Conservation (phyloP, 129 eudicot species). For the Lonicera japonica region DNA sequence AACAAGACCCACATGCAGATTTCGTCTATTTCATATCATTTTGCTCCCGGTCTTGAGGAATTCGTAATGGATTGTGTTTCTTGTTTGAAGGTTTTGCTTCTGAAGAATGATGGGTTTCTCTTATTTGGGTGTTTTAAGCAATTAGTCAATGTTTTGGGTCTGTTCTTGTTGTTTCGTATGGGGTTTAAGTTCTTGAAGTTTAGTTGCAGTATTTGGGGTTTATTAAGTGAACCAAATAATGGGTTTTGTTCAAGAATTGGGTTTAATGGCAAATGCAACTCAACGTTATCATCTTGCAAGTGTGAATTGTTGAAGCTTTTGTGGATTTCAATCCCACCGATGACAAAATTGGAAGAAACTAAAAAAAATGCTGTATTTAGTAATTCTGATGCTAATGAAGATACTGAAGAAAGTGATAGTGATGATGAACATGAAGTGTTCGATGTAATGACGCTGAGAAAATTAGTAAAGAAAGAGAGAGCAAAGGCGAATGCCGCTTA, state of each 20-base stretch:
- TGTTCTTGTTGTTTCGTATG: constrained; percentile 39
- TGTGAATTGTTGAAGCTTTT: constrained; percentile 20
- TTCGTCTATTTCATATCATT: constrained; percentile 20
- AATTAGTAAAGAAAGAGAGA: constrained; percentile 58
- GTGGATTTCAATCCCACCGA: constrained; percentile 15
- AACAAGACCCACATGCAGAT: constrained; percentile 16
- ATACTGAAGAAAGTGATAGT: background rate
- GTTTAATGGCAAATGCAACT: constrained; percentile 20
- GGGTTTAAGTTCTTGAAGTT: constrained; percentile 39
- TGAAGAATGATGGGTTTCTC: constrained; percentile 33
- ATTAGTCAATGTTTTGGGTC: constrained; percentile 23
- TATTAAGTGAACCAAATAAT: constrained; percentile 17
- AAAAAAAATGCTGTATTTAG: constrained; percentile 13
- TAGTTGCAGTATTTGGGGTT: constrained; percentile 17
- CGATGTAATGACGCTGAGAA: constrained; percentile 45
- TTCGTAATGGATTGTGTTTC: constrained; percentile 42
- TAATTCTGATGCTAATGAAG: background rate
- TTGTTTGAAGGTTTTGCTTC: constrained; percentile 26
- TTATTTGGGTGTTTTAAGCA: constrained; percentile 37
- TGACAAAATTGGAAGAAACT: constrained; percentile 25
- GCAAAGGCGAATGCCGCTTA: constrained; percentile 39
- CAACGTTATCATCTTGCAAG: constrained; percentile 18
- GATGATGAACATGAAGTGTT: constrained; percentile 24
- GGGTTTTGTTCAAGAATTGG: constrained; percentile 30
- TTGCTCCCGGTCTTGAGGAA: constrained; percentile 25